A percentile compares a stretch with the other conserved stretches of the same genome.
Conservation (phyloP, 2,329 filamentous ascomycete species). For the Penicillium brevicompactum region DNA sequence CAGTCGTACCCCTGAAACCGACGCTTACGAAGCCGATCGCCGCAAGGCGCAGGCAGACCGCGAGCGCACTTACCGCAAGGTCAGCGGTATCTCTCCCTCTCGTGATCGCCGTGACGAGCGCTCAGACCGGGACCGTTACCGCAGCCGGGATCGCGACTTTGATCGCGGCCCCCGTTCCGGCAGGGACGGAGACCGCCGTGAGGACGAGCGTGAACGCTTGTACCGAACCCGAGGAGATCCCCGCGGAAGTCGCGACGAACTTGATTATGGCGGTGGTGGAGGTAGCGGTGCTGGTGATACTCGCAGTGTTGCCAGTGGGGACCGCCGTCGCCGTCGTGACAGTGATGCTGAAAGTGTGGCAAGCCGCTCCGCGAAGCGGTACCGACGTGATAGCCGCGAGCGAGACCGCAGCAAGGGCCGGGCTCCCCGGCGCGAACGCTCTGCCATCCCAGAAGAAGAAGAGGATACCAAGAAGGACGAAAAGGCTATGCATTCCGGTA, state of each 20-base stretch:
- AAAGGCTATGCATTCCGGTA: conserved; percentile 72
- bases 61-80: conserved; percentile 89
- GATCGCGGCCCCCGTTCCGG: conserved; percentile 39
- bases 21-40: conserved; percentile 93
- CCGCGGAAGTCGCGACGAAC: conserved; percentile 77
- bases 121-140: conserved; percentile 36
- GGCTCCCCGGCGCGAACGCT: conserved; percentile 55
- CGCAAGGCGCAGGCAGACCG: conserved; percentile 91
- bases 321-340: conserved; percentile 76
- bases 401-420: conserved; percentile 39
- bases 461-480: conserved; percentile 45
- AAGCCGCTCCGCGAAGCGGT: conserved; percentile 64
- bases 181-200: conserved; percentile 56
- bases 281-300: conserved; percentile 66
- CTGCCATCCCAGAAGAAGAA: conserved; percentile 37
- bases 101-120: conserved; percentile 43
- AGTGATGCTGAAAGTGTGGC: conserved; percentile 68
- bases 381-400: conserved; percentile 45
- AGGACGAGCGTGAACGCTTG: conserved; percentile 84
- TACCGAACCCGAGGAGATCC: conserved; percentile 83
- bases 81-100: conserved; percentile 62
- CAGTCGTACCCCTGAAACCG: conserved; percentile 86
- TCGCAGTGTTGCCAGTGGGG: conserved; percentile 59
- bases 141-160: conserved; percentile 45
- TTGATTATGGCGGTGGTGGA: conserved; percentile 89